Conservation (phyloP, 1,139 yeast genomes). For the Candida anutae region DNA sequence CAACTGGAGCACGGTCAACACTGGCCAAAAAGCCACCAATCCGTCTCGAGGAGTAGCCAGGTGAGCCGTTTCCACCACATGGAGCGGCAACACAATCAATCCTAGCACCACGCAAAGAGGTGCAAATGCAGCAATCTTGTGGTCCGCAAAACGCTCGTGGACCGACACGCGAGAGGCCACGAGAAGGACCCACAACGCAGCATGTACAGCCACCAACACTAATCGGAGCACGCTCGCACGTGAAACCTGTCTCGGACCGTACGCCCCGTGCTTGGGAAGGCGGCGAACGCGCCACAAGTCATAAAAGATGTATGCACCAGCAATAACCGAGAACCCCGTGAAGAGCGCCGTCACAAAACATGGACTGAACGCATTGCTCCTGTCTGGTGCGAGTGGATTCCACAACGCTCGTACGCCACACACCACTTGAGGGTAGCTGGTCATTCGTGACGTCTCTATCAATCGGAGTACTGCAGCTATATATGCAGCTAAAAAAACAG, state of each 20-base stretch:
- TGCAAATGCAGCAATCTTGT: conserved; percentile 16
- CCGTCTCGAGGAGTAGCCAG: conserved; percentile 25
- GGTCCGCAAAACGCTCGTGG: conserved; percentile 16
- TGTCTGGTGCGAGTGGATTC: conserved; percentile 13
- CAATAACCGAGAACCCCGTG: conserved; percentile 8
- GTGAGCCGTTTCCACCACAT: conserved; percentile 28
- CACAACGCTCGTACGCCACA: conserved; percentile 5
- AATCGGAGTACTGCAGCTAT: no score
- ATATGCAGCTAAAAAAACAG: no score
- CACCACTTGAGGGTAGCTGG: conserved; percentile 4
- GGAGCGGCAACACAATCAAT: conserved; percentile 28
- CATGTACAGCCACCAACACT: conserved; percentile 19
- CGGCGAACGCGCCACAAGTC: conserved; percentile 15
- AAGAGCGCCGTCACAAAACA: conserved; percentile 37
- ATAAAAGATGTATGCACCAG: conserved; percentile 15
- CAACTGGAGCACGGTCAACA: conserved; percentile 14
- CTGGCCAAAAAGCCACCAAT: conserved; percentile 38
- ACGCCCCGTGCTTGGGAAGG: conserved; percentile 12
- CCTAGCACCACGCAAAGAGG: conserved; percentile 10
- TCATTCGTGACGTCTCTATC: no score
- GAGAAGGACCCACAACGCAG: conserved; percentile 14
- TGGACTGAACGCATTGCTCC: conserved; percentile 49
- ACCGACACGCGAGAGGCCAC: conserved; percentile 10
- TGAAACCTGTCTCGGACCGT: conserved; percentile 22
- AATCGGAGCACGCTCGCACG: conserved; percentile 22